These are phyloP conservation scores for Metarhizium sp. DNA, from an alignment of 2,329 filamentous ascomycete genomes.

Conservation along the genomic window DNA sequence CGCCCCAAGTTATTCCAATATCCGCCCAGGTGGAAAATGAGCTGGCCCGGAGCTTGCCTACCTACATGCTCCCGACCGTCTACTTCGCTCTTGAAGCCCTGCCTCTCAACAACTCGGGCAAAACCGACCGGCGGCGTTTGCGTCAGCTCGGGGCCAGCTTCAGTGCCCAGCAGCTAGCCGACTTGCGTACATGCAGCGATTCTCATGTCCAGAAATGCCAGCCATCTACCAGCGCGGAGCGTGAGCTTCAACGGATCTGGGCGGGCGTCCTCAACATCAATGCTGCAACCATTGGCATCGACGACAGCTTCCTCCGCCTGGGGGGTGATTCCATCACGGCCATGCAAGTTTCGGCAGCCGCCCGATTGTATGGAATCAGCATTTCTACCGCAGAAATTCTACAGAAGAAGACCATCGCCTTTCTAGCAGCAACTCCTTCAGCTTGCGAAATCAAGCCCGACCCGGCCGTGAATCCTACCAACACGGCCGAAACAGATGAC, in stretches of 20 bases:
- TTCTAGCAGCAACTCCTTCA: too few species aligned
- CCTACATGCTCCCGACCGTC: background rate
- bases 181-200: background rate
- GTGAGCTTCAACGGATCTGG: conserved; percentile 8
- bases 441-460: too few species aligned
- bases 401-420: too few species aligned
- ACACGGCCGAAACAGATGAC: background rate
- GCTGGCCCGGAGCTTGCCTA: background rate
- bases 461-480: background rate
- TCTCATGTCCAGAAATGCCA: background rate
- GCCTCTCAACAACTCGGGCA: background rate
- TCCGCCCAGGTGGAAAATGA: background rate
- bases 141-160: background rate
- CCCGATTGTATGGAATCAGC: too few species aligned
- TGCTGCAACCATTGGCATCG: background rate
- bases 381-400: too few species aligned
- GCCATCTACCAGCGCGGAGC: conserved; percentile 8
- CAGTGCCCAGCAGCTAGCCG: background rate
- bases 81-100: background rate
- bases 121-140: background rate
- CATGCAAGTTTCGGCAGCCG: background rate
- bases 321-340: conserved; percentile 9
- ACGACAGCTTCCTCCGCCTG: conserved; percentile 8
- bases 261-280: conserved; percentile 1
- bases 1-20: background rate